Base-by-base conservation (phyloP, 352 stramenopile genomes). In the Phytopythium boreale region DNA sequence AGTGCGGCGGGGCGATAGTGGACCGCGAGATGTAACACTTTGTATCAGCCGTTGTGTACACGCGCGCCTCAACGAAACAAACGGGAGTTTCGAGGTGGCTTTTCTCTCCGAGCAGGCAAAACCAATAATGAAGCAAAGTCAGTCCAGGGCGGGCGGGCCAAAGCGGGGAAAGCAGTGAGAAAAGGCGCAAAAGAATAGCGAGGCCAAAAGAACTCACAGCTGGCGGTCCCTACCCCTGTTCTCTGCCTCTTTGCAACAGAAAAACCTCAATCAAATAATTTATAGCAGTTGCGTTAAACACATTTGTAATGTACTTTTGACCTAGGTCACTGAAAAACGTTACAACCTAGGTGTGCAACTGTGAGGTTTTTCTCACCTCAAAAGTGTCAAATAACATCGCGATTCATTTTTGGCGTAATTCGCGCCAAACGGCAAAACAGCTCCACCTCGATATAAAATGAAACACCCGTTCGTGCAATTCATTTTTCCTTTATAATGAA, bases 51-150 rank as follows among this genome's bases (percentile, higher is more conserved):
- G 50, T 43, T 43, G 37, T 51, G 20, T n/a, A 58, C 49, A 20
- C n/a, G 2, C n/a, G 26, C 12, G 39, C n/a, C 26, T 61, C 29
- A 36, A 36, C n/a, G 1, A 27, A 46, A 19, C 26, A n/a, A 17
- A 34, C n/a, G 22, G 11, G n/a, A 15, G 14, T 29, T 27, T 29
- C 8, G 29, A 22, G n/a, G 15, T 22, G 37, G 36, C 31, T 49
- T 61, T 39, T 56, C 15, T 61, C 36, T 50, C 26, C 37, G 34
- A 47, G 55, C 20, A 1, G 55, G 34, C 34, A 46, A 61, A 61
- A 61, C 10, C 36, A 47, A 61, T 61, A 61, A 47, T 61, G 55
- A 61, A 37, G 36, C 22, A 50, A n/a, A 61, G 55, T 47, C 36
- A 61, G 55, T 52, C 15, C 50, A 37, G n/a, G 34, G 24, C 52